phyloP scores from a whole-genome alignment of 176 grass and related monocot species.

The Olyra latifolia region DNA sequence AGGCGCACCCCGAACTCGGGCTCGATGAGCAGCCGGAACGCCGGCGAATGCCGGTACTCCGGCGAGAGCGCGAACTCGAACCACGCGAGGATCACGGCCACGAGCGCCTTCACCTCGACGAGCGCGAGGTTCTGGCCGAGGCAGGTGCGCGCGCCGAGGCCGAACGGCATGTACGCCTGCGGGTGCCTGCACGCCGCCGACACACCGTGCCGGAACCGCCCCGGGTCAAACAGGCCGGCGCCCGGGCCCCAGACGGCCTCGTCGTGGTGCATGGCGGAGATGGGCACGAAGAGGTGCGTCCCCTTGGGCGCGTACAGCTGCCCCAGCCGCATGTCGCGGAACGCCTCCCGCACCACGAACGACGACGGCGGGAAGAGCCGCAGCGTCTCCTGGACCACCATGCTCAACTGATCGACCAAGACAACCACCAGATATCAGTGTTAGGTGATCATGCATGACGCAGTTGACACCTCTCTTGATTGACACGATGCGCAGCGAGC shows the following conservation, averaged over 20 bases:
- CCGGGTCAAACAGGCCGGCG: conserved; percentile 38
- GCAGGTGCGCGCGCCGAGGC: conserved; percentile 57
- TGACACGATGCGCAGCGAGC: neutral
- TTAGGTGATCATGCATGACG: neutral
- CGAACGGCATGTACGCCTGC: conserved; percentile 65
- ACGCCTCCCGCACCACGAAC: conserved; percentile 54
- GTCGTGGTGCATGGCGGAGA: conserved; percentile 61
- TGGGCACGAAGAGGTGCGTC: conserved; percentile 49
- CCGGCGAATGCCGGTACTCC: conserved; percentile 50
- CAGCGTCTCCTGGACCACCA: conserved; percentile 69
- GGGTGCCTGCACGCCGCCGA: conserved; percentile 44
- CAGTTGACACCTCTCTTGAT: too few species aligned
- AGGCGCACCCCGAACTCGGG: conserved; percentile 52
- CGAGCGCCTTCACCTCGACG: conserved; percentile 57
- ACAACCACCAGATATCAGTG: neutral
- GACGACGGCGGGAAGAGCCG: conserved; percentile 60
- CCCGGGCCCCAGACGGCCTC: conserved; percentile 33
- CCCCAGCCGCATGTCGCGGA: conserved; percentile 47
- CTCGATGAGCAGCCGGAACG: conserved; percentile 55
- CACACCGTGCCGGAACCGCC: conserved; percentile 45
- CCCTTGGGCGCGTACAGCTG: conserved; percentile 38
- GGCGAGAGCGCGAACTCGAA: conserved; percentile 47
- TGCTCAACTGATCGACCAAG: conserved; percentile 23
- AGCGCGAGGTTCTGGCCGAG: conserved; percentile 59
- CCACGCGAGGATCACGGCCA: conserved; percentile 37